Percentiles rank a stretch among this genome's conserved stretches.
These are phyloP conservation scores for Phytophthora foliorum DNA, from an alignment of 352 stramenopile genomes.

Conservation along the genomic window DNA sequence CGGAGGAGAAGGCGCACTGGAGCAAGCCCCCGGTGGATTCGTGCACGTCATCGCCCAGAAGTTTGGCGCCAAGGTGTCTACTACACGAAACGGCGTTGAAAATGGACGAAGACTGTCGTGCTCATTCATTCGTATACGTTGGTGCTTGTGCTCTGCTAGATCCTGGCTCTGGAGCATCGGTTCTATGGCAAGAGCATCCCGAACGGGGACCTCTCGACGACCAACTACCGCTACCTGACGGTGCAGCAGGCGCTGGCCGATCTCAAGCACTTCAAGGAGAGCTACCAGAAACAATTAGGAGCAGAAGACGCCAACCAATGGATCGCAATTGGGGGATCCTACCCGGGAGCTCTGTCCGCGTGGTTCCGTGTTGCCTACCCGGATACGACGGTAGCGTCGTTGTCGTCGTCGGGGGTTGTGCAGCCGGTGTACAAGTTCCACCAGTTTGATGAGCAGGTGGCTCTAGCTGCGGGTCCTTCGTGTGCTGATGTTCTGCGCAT, in stretches of 20 bases:
- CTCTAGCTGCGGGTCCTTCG: constrained; percentile 55
- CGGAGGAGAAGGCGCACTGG: constrained; percentile 79
- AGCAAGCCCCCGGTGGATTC: constrained; percentile 68
- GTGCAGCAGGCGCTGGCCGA: constrained; percentile 90
- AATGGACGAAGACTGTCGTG: too few species aligned
- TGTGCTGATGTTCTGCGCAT: constrained; percentile 74
- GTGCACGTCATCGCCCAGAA: constrained; percentile 79
- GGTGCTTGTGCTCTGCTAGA: constrained; percentile 34
- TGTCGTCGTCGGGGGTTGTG: constrained; percentile 86
- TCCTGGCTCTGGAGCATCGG: constrained; percentile 88
- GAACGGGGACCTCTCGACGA: constrained; percentile 75
- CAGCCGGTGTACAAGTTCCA: constrained; percentile 84
- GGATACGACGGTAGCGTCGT: constrained; percentile 73
- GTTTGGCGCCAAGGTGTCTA: constrained; percentile 74
- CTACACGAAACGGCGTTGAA: too few species aligned
- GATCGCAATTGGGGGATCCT: constrained; percentile 86
- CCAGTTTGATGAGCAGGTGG: constrained; percentile 86
- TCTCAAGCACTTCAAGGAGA: constrained; percentile 86
- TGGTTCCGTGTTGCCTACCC: constrained; percentile 90
- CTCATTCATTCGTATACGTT: constrained; percentile 5
- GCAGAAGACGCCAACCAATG: constrained; percentile 53
- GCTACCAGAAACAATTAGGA: constrained; percentile 56
- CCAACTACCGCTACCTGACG: constrained; percentile 80
- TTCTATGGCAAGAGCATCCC: constrained; percentile 91
- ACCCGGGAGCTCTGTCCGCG: constrained; percentile 80